Base-by-base conservation (phyloP, 495 filamentous ascomycete genomes). In the Penicillium tannophilum region DNA sequence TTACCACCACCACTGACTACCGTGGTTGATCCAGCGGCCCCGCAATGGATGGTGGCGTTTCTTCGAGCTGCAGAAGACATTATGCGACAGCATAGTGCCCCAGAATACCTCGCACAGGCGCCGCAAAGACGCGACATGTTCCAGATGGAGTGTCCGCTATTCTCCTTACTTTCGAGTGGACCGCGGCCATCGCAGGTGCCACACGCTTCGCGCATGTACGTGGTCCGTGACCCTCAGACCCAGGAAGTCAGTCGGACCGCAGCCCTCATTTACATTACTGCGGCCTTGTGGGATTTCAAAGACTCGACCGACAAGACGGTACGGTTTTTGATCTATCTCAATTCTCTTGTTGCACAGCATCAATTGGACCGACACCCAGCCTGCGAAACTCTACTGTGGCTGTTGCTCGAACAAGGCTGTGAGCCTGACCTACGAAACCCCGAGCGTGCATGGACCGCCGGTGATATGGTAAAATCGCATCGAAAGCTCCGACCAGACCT, bases 331-430 rank as follows among this genome's bases (percentile, higher is more conserved):
- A 39, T 23, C 9, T 63, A 76, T 57, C 45, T 78, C 6, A 35
- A 47, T 23, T n/a, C 54, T 1, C 36, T 71, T 4, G 68, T 72
- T 2, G 64, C 58, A 42, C 63, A 72, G 6, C 71, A 78, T 50
- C 63, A 69, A 26, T 68, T 80, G 8, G 76, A 74, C 56, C 66
- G 69, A 17, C 60, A 72, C 28, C 77, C 69, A 0, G 76, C 73
- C 6, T 77, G 73, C 49, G 77, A 80, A 63, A 76, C 73, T 2
- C 70, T 80, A 8, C 58, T 77, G n/a, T 80, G 73, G 71, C 54
- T 76, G 8, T 63, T 80, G 11, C 49, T 80, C 8, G 74, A 78
- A 48, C 75, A 80, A 60, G 60, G 57, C 1, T 74, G 66, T 47
- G 72, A 74, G 17, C 45, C 63, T 7, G 74, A 78, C 57, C 41